phyloP scores from a whole-genome alignment of 768 basidiomycete genomes.

The Neoboletus brunneissimus region DNA sequence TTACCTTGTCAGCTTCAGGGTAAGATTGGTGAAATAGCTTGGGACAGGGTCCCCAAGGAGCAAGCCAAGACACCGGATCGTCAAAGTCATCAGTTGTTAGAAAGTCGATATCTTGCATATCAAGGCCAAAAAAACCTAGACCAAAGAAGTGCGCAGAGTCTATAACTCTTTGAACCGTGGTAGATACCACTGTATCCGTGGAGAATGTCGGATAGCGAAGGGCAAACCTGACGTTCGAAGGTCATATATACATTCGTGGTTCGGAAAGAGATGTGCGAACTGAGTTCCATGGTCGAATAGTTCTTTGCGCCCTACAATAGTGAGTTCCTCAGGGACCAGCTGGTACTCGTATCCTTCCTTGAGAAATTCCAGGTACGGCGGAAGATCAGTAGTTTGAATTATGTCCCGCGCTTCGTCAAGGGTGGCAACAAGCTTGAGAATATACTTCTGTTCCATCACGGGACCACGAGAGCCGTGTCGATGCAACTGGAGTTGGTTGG shows the following conservation, averaged over 20 bases:
- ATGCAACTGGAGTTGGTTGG: constrained; percentile 31
- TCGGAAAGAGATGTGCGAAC: constrained; percentile 20
- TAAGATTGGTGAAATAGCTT: constrained; percentile 4
- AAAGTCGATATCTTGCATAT: constrained; percentile 23
- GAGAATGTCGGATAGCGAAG: constrained; percentile 21
- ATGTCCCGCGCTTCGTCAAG: constrained; percentile 23
- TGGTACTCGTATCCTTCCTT: constrained; percentile 35
- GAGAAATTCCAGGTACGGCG: constrained; percentile 35
- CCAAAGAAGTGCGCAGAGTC: constrained; percentile 42
- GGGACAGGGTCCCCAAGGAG: constrained; percentile 37
- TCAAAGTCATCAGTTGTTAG: constrained; percentile 33
- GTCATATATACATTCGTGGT: not conserved
- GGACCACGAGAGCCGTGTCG: constrained; percentile 43
- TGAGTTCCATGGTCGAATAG: constrained; percentile 41
- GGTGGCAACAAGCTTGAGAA: constrained; percentile 32
- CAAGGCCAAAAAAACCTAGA: constrained; percentile 38
- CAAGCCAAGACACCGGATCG: constrained; percentile 39
- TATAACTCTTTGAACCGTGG: constrained; percentile 26
- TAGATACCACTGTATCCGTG: constrained; percentile 15
- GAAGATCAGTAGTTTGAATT: constrained; percentile 31
- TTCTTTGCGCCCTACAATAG: constrained; percentile 35
- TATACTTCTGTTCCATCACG: constrained; percentile 24
- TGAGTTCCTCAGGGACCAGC: constrained; percentile 36
- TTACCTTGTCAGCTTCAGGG: not conserved
- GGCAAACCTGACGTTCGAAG: constrained; percentile 12